A percentile compares a stretch with the other conserved stretches of the same genome.
Evolutionary conservation across 192 early-diverging fungal species (phyloP).

Genomic region (Bifiguratus adelaidae): DNA sequence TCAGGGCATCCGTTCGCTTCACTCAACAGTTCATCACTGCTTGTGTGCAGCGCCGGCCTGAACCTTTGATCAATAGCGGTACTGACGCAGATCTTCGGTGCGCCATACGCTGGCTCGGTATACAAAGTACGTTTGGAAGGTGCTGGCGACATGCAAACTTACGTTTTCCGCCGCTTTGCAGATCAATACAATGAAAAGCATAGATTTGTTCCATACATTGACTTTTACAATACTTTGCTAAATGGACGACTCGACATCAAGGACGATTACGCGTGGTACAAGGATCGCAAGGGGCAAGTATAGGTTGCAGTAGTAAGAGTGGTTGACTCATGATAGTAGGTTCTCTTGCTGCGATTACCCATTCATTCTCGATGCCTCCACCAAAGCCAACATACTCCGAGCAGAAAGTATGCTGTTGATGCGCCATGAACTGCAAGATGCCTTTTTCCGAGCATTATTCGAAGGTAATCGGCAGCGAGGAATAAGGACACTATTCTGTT

Average conservation of each 20-base stretch:
- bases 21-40: too few species aligned
- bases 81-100: too few species aligned
- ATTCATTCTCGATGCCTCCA: constrained; percentile 57
- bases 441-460: constrained; percentile 71
- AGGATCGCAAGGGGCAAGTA: constrained; percentile 40
- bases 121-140: too few species aligned
- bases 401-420: constrained; percentile 61
- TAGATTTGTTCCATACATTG: constrained; percentile 41
- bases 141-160: too few species aligned
- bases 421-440: constrained; percentile 59
- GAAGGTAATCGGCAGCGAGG: constrained; percentile 11
- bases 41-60: too few species aligned
- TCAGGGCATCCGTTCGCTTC: too few species aligned
- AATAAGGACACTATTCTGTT: too few species aligned
- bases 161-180: constrained; percentile 10
- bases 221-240: constrained; percentile 60
- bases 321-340: constrained; percentile 6
- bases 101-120: too few species aligned
- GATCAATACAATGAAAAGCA: constrained; percentile 51
- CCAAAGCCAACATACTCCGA: constrained; percentile 65
- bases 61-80: too few species aligned
- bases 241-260: constrained; percentile 66
- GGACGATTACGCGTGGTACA: constrained; percentile 65
- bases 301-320: background rate
- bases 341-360: constrained; percentile 71